Base-by-base conservation (phyloP, 371 early-diverging fungal genomes). In the Circinella minor region DNA sequence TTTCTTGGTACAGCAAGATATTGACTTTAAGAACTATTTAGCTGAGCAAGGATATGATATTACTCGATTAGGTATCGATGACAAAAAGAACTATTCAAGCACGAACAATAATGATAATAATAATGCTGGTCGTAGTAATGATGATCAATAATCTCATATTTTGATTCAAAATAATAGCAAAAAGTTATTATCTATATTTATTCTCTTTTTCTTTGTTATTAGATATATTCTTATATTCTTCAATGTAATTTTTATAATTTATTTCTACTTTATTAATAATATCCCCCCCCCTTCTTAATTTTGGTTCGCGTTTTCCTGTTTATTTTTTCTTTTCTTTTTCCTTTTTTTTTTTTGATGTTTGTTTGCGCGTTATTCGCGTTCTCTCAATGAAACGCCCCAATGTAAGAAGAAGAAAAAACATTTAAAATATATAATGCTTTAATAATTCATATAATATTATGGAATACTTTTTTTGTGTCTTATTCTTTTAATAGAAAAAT, bases 1-100 rank as follows among this genome's bases (percentile, higher is more conserved):
- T 62, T 76, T 76, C 20, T 74, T 90, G 48, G 83, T 71, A 3
- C 71, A 83, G 55, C 87, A 88, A 67, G 89, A 90, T 70, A 74
- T 69, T 51, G 85, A 77, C 3, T 90, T 87, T 55, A 82, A 72
- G 38, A 71, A 66, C 46, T 89, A 89, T 68, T 73, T 89, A 37
- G 73, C 51, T 8, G 77, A 80, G 10, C 62, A 89, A 63, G 89
- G 89, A 17, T 87, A 79, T 61, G 88, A 89, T 68, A 62, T 83
- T 3, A 73, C 80, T 36, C 72, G 73, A 47, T 65, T 88, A 43
- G 87, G 87, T 48, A 55, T 72, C 5, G 18, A 63, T 17, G 18
- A 60, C 14, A 17, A 61, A 7, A 55, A 55, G 8, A 46, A 59
- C 38, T 67, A 57, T 36, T 36, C 13, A 18, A 64, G 61, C 54